Evolutionary conservation across 2,329 filamentous ascomycete genomes (phyloP).

Genomic region (Parastagonospora avenae): DNA sequence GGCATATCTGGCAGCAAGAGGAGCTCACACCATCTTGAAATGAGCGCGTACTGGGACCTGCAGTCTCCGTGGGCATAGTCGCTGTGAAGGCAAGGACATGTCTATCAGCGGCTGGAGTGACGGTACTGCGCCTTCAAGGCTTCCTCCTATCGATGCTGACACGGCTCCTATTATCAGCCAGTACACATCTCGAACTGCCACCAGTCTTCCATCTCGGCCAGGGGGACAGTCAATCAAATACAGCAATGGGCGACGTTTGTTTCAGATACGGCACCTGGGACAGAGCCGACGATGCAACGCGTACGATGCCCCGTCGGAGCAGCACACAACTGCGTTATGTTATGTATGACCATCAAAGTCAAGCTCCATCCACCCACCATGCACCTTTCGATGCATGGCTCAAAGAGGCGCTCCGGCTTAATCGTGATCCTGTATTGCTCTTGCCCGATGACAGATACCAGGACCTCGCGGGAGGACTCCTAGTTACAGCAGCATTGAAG

Average conservation of each 20-base stretch:
- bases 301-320: not conserved
- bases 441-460: constrained; percentile 82
- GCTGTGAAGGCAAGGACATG: not conserved
- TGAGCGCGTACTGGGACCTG: constrained; percentile 51
- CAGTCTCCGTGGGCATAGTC: not conserved
- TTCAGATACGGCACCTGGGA: not conserved
- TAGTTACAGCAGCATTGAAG: constrained; percentile 62
- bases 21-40: constrained; percentile 91
- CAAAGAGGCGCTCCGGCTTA: constrained; percentile 98
- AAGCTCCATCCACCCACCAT: constrained; percentile 89
- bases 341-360: constrained; percentile 92
- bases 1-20: constrained; percentile 85
- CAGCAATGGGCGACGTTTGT: too few relatives aligned
- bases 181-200: not conserved
- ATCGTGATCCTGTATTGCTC: constrained; percentile 77
- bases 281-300: not conserved
- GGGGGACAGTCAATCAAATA: too few relatives aligned
- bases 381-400: constrained; percentile 78
- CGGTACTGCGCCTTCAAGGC: not conserved
- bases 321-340: not conserved
- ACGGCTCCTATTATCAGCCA: not conserved
- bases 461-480: constrained; percentile 68
- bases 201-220: not conserved
- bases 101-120: not conserved
- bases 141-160: not conserved